Evolutionary conservation across 2,329 filamentous ascomycete species (phyloP), one percentile per base, ranked within the genome.

Genomic region (Emergomyces orientalis): DNA sequence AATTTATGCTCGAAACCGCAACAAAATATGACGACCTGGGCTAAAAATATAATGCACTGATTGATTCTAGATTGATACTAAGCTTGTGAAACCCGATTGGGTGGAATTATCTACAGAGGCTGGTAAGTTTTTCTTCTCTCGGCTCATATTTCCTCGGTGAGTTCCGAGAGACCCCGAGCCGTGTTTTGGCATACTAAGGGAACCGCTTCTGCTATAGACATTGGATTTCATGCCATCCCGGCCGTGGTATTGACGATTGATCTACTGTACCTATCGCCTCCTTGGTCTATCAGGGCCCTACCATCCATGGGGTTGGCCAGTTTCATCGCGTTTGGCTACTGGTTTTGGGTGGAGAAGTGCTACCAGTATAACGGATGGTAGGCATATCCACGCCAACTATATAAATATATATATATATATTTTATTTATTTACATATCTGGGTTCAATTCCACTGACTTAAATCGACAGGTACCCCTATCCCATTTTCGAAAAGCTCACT

Each of bases 401-500:
- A 5, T 45, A 5, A 30, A 17, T 30, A 27, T 14, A 17, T 52
- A 30, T 52, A 30, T 32, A 27, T 25, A 49, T 22, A 25, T n/a
- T n/a, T n/a, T n/a, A n/a, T n/a, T n/a, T n/a, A n/a, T n/a, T n/a
- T n/a, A n/a, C n/a, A n/a, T n/a, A n/a, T n/a, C n/a, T n/a, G n/a
- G 7, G 19, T 54, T 30, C 25, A 7, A 17, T 54, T 30, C 7
- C 5, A 54, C 49, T 54, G 25, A 17, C 11, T 39, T 3, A 19
- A 7, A 41, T 13, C 13, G n/a, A 25, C 55, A 41, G 34, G 55
- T 57, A 57, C 34, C 55, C 55, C 43, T 96, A 97, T 74, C 91
- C 92, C 1, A 82, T 96, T 32, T 93, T 97, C 66, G 86, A 80
- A 9, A 72, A 89, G 54, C 77, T 95, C 51, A 81, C 80, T 59